Conservation (phyloP, 768 basidiomycete genomes). For the Hortiboletus campestris region DNA sequence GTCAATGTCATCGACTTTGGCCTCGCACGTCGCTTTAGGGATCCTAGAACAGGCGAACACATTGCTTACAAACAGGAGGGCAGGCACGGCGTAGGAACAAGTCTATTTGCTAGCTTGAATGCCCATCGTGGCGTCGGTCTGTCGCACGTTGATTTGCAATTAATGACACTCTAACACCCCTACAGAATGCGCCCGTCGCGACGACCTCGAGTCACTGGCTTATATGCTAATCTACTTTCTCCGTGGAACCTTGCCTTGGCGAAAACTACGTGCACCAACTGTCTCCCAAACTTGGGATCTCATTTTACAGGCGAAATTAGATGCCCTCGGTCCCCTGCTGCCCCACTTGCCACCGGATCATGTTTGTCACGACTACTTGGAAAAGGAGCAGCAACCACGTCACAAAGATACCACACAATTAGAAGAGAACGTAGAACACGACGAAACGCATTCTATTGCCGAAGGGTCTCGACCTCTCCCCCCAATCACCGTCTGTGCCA, state of each 20-base stretch:
- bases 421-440: slow-evolving; percentile 11
- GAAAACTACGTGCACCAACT: slow-evolving; percentile 65
- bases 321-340: slow-evolving; percentile 40
- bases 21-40: slow-evolving; percentile 76
- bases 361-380: slow-evolving; percentile 3
- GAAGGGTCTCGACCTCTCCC: slow-evolving; percentile 19
- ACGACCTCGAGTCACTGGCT: slow-evolving; percentile 76
- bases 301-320: slow-evolving; percentile 71
- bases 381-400: not conserved
- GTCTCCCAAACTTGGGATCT: slow-evolving; percentile 73
- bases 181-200: slow-evolving; percentile 70
- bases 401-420: slow-evolving; percentile 2
- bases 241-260: slow-evolving; percentile 76
- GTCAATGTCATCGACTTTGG: slow-evolving; percentile 95
- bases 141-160: slow-evolving; percentile 21
- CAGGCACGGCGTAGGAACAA: slow-evolving; percentile 79
- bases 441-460: slow-evolving; percentile 10
- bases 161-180: not conserved
- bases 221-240: slow-evolving; percentile 85
- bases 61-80: slow-evolving; percentile 70
- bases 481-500: not conserved
- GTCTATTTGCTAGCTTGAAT: slow-evolving; percentile 71
- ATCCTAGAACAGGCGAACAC: slow-evolving; percentile 60
- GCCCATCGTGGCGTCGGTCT: slow-evolving; percentile 74
- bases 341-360: slow-evolving; percentile 16